Evolutionary conservation across 225 moss, liverwort and hornwort genomes (phyloP).

Genomic region (Physcomitrium patens): DNA sequence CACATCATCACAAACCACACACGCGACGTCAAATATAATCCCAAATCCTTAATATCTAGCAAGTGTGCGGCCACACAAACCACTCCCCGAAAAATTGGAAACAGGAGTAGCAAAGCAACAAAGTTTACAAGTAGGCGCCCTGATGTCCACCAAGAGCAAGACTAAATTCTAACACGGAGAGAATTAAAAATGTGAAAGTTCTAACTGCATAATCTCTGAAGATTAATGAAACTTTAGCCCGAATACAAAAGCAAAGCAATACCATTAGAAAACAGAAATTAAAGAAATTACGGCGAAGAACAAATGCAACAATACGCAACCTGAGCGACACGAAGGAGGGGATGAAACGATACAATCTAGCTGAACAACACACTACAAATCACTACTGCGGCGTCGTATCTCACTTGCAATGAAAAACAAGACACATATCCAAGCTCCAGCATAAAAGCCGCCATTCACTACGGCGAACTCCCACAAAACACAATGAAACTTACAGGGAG

Average conservation of each 20-base stretch:
- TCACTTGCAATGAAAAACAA: not conserved
- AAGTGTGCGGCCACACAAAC: not conserved
- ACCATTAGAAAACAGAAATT: not conserved
- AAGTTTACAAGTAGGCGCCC: not conserved
- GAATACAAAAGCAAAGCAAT: not conserved
- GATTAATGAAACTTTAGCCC: not conserved
- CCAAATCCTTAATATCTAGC: not conserved
- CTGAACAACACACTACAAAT: not conserved
- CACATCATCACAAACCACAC: constrained; percentile 28
- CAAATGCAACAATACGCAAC: not conserved
- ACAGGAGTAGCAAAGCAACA: not conserved
- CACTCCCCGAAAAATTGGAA: not conserved
- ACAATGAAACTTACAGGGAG: not conserved
- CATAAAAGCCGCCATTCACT: not conserved
- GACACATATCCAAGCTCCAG: not conserved
- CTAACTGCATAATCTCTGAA: not conserved
- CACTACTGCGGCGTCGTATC: not conserved
- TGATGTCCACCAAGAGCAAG: not conserved
- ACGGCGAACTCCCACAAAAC: not conserved
- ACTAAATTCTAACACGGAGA: not conserved
- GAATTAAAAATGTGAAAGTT: not conserved
- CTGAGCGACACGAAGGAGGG: not conserved
- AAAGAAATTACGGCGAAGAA: not conserved
- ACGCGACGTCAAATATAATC: not conserved
- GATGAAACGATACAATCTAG: constrained; percentile 5